Evolutionary conservation across 192 early-diverging fungal genomes (phyloP).

Genomic region (Spizellomyces punctatus): DNA sequence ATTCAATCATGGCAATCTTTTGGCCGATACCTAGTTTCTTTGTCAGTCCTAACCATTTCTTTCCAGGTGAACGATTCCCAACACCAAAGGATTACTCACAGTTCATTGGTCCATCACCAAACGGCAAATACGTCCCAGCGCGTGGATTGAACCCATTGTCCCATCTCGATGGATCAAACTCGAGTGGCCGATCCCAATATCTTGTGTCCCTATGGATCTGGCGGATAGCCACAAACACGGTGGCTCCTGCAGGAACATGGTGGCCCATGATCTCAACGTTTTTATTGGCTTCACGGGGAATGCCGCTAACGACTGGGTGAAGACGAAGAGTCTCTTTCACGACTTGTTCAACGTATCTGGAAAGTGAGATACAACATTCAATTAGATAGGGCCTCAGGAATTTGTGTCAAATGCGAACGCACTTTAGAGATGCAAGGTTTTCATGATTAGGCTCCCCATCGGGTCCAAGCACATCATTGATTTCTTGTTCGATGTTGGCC

Average conservation of each 20-base stretch:
- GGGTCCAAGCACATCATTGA: conserved; percentile 16
- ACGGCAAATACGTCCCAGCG: conserved; percentile 46
- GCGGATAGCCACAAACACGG: conserved; percentile 30
- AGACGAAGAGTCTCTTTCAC: conserved; percentile 46
- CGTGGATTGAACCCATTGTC: conserved; percentile 19
- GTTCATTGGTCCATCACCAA: conserved; percentile 41
- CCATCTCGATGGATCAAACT: conserved; percentile 49
- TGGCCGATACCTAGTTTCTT: conserved; percentile 43
- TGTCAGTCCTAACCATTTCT: too few species aligned
- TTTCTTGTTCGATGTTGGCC: conserved; percentile 20
- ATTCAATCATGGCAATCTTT: conserved; percentile 54
- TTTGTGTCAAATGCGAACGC: background rate
- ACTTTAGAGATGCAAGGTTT: conserved; percentile 14
- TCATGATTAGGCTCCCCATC: conserved; percentile 14
- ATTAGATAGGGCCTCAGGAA: too few species aligned
- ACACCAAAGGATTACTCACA: conserved; percentile 1
- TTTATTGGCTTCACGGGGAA: conserved; percentile 13
- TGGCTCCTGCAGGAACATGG: conserved; percentile 33
- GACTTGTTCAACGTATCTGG: conserved; percentile 36
- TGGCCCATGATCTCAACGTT: conserved; percentile 35
- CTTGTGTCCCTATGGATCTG: conserved; percentile 32
- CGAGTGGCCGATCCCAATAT: conserved; percentile 36
- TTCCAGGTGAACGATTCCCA: background rate
- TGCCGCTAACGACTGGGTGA: conserved; percentile 32
- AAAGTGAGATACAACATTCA: too few species aligned